Conservation (phyloP, 2,329 filamentous ascomycete genomes). For the Cercospora sp. region DNA sequence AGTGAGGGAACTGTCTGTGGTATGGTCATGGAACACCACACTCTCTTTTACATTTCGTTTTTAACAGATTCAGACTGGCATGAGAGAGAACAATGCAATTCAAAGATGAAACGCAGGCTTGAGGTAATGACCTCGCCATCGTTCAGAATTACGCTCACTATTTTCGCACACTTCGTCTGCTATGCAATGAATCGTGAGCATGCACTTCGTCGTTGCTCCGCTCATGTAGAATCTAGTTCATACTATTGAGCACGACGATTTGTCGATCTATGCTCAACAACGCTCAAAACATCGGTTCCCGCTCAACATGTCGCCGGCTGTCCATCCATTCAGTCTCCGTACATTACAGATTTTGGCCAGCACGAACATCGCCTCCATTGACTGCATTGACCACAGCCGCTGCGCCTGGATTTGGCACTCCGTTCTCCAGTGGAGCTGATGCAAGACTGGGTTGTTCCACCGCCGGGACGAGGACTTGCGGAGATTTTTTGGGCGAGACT, state of each 20-base stretch:
- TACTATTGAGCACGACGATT: background rate
- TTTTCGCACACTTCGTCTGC: background rate
- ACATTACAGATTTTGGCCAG: background rate
- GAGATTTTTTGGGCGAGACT: slow-evolving; percentile 10
- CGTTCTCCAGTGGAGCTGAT: slow-evolving; percentile 4
- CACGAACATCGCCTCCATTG: background rate
- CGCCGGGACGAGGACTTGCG: slow-evolving; percentile 16
- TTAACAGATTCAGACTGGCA: slow-evolving; percentile 8
- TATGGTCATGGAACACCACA: background rate
- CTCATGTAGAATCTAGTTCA: background rate
- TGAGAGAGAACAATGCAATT: background rate
- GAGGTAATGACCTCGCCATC: background rate
- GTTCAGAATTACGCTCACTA: background rate
- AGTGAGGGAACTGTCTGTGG: background rate
- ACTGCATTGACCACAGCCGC: background rate
- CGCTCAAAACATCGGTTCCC: background rate
- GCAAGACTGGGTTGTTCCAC: slow-evolving; percentile 2
- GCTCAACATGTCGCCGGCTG: background rate
- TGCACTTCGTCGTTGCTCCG: background rate
- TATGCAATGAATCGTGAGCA: background rate
- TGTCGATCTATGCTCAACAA: background rate
- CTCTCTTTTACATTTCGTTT: slow-evolving; percentile 15
- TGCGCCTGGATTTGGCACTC: background rate
- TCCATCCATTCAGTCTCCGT: background rate
- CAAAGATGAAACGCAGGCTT: background rate